Base-by-base conservation (phyloP, 805 yeast species). In the Ogataea haglerorum region DNA sequence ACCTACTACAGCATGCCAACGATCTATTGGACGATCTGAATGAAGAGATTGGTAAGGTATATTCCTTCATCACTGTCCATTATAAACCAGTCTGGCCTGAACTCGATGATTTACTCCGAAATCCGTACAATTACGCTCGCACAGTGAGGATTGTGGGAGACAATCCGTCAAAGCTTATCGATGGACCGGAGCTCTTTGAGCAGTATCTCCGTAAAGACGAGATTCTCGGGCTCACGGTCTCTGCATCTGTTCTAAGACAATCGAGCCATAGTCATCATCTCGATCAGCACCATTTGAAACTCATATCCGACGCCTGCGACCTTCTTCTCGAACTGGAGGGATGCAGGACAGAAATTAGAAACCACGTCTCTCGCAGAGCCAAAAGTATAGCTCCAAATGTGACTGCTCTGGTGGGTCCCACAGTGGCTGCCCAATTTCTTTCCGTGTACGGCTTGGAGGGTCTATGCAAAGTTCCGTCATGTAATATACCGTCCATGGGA, bases 401-500 rank as follows among this genome's bases (percentile, higher is more conserved):
- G 1, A 70, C 86, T 3, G 77, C 77, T 0, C 65, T 93, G 6
- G 69, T 91, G 2, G 95, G 95, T 0, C 67, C 95, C 0, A 65
- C 73, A 5, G 74, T 85, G 0, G 77, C 95, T 0, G 82, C 95
- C 0, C 86, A 84, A 51, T 61, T 93, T 13, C 63, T 91, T 17
- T 74, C 86, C 1, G 68, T 74, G 13, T 95, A 95, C 2, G 88
- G 95, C 0, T 59, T 91, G 4, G 65, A 64, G 10, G 80, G 76
- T 6, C 63, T 91, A 8, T 77, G 88, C 2, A 64, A 61, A 22
- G 76, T 85, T 0, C 96, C 96, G 0, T 72, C 95, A 3, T 86
- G 97, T 53, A 91, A 91, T 56, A 54, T 91, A 16, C 80, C 95
- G 0, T 77, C 95, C 0, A 64, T 87, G 34, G 96, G 96, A 0